These are phyloP conservation scores for Fraxinus velutina DNA, from an alignment of 305 asterid genomes.

Conservation along the genomic window DNA sequence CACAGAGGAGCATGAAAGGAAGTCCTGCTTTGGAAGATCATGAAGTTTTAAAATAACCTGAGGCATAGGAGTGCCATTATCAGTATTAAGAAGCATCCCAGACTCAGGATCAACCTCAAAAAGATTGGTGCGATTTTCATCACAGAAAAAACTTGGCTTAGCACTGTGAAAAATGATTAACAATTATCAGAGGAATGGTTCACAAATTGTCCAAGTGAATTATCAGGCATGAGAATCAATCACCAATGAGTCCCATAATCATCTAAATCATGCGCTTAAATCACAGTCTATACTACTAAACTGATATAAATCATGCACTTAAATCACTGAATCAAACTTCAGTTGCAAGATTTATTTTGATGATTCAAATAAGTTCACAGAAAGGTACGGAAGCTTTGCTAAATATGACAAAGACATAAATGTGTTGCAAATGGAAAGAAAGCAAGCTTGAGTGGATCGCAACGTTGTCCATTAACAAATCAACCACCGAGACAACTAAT, in stretches of 20 bases:
- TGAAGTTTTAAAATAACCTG: conserved; percentile 49
- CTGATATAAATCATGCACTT: background rate
- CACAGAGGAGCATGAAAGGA: conserved; percentile 10
- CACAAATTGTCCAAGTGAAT: conserved; percentile 4
- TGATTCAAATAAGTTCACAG: background rate
- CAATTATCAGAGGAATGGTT: conserved; percentile 22
- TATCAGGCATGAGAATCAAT: conserved; percentile 17
- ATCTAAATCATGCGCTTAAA: too few species aligned
- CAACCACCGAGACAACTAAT: conserved; percentile 14
- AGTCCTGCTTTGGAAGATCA: background rate
- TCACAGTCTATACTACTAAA: background rate
- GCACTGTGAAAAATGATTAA: conserved; percentile 49
- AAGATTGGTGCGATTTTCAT: conserved; percentile 77
- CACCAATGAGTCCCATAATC: background rate
- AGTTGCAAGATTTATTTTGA: background rate
- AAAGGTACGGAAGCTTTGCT: background rate
- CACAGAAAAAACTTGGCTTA: conserved; percentile 88
- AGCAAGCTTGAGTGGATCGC: too few species aligned
- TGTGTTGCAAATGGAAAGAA: background rate
- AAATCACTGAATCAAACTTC: background rate
- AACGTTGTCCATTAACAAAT: too few species aligned
- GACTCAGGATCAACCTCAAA: conserved; percentile 83
- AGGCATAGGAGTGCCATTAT: conserved; percentile 95
- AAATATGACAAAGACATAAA: background rate
- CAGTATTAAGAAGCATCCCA: conserved; percentile 91